Conservation (phyloP, 108 stramenopile genomes). For the Fistulifera pelliculosa region DNA sequence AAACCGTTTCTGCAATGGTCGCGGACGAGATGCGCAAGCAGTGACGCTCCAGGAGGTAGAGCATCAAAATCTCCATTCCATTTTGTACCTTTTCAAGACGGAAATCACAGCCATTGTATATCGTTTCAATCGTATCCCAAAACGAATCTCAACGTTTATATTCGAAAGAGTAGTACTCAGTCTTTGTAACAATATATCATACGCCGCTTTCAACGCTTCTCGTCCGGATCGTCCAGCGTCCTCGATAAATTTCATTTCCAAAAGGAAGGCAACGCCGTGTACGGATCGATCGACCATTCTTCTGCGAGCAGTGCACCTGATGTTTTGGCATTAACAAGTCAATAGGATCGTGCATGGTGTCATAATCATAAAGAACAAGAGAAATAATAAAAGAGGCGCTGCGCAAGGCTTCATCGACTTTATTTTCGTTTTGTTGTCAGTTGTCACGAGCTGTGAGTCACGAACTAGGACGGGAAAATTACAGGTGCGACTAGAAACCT, state of each 20-base stretch:
- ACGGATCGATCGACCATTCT: slow-evolving; percentile 70
- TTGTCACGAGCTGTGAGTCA: too few species aligned
- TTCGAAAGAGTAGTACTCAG: not conserved
- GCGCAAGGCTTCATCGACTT: too few species aligned
- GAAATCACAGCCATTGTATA: slow-evolving; percentile 14
- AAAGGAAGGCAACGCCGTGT: slow-evolving; percentile 71
- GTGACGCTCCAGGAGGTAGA: slow-evolving; percentile 49
- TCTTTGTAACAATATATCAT: not conserved
- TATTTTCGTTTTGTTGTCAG: too few species aligned
- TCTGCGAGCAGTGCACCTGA: slow-evolving; percentile 70
- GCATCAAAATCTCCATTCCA: slow-evolving; percentile 44
- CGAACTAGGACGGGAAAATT: too few species aligned
- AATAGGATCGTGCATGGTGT: too few species aligned
- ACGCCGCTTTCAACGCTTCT: slow-evolving; percentile 24
- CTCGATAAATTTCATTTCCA: slow-evolving; percentile 69
- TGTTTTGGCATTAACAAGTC: slow-evolving; percentile 17
- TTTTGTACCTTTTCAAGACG: slow-evolving; percentile 21
- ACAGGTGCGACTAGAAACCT: too few species aligned
- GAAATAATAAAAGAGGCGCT: too few species aligned
- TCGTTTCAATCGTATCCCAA: slow-evolving; percentile 1
- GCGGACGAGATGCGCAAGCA: slow-evolving; percentile 43
- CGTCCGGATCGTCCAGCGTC: slow-evolving; percentile 45
- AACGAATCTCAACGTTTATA: not conserved
- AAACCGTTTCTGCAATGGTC: slow-evolving; percentile 58
- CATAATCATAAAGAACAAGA: too few species aligned